These are phyloP conservation scores for Cryphonectria parasitica DNA, from an alignment of 2,329 filamentous ascomycete species.

Conservation along the genomic window DNA sequence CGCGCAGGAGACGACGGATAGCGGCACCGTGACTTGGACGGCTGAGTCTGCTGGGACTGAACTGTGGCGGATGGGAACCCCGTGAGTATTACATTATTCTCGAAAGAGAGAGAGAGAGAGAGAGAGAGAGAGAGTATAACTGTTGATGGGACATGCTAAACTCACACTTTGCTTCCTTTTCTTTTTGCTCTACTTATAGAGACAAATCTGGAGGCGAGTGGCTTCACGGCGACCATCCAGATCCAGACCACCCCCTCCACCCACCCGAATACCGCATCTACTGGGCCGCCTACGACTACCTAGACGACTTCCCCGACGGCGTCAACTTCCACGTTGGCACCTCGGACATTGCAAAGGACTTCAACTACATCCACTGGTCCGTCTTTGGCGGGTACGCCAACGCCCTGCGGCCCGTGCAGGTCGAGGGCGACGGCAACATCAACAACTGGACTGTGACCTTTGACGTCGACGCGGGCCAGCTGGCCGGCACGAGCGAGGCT, in stretches of 20 bases:
- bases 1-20: conserved; percentile 39
- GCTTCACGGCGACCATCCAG: conserved; percentile 57
- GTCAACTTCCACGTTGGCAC: conserved; percentile 61
- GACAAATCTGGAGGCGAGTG: conserved; percentile 66
- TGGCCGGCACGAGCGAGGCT: conserved; percentile 49
- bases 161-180: no score
- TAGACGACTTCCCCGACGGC: conserved; percentile 61
- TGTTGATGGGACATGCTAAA: no score
- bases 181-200: not conserved
- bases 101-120: no score
- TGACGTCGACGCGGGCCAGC: conserved; percentile 46
- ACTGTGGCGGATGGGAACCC: conserved; percentile 65
- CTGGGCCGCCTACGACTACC: conserved; percentile 64
- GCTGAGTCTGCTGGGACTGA: conserved; percentile 61
- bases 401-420: conserved; percentile 46
- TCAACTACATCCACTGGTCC: conserved; percentile 70
- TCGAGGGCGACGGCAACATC: conserved; percentile 49
- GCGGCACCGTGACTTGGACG: conserved; percentile 43
- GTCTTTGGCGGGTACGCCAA: conserved; percentile 63
- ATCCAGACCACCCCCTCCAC: conserved; percentile 51
- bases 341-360: conserved; percentile 51
- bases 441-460: conserved; percentile 66
- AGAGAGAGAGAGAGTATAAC: no score
- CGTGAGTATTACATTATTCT: conserved; percentile 34
- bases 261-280: conserved; percentile 65